These are phyloP conservation scores for Colletotrichum agaves DNA, from an alignment of 2,329 filamentous ascomycete species.

Conservation along the genomic window DNA sequence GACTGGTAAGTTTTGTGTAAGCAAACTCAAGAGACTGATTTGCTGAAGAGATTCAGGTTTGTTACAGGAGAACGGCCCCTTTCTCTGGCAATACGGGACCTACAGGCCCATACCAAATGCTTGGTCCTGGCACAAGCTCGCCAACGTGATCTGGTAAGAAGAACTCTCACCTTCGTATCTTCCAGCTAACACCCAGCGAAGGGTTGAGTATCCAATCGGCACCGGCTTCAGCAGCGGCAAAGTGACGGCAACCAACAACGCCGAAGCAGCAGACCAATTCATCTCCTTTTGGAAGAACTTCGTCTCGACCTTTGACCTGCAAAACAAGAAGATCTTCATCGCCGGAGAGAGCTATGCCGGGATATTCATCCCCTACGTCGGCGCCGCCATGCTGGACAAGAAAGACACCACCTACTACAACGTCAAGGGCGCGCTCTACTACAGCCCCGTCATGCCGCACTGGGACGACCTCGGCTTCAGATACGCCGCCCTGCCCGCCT, in stretches of 20 bases:
- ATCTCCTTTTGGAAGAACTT: constrained; percentile 91
- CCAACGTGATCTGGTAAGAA: constrained; percentile 81
- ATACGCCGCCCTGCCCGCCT: constrained; percentile 63
- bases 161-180: no score
- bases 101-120: constrained; percentile 76
- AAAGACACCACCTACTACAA: constrained; percentile 81
- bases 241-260: constrained; percentile 84
- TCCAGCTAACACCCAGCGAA: not conserved
- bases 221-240: constrained; percentile 97
- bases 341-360: constrained; percentile 97
- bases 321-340: constrained; percentile 89
- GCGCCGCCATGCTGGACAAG: constrained; percentile 85
- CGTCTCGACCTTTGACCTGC: constrained; percentile 84
- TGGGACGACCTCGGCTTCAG: constrained; percentile 16
- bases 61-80: constrained; percentile 85
- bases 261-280: constrained; percentile 90
- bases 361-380: constrained; percentile 96
- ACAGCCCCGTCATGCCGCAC: constrained; percentile 53
- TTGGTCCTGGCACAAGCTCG: constrained; percentile 98
- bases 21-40: not conserved
- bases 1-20: constrained; percentile 70
- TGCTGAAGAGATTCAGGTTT: constrained; percentile 57
- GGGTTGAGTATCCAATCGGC: constrained; percentile 93
- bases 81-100: constrained; percentile 77
- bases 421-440: constrained; percentile 69